Conservation (phyloP, 1,139 yeast genomes). For the Zygoascus sp. region DNA sequence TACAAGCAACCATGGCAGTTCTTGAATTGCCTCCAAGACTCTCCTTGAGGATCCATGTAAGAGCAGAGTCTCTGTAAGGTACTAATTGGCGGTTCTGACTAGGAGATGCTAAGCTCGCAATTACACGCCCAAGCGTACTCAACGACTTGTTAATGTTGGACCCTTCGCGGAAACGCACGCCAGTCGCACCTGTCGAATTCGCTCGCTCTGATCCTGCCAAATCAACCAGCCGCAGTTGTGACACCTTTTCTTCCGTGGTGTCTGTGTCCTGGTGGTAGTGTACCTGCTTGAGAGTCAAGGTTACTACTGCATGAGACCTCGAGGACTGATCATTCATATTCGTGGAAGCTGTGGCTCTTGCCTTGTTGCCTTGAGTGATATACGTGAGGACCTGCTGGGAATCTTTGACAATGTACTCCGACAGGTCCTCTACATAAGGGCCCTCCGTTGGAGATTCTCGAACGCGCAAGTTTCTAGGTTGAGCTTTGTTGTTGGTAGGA, state of each 20-base stretch:
- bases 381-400: constrained; percentile 44
- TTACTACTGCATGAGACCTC: constrained; percentile 74
- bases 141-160: constrained; percentile 68
- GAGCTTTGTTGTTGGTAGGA: constrained; percentile 13
- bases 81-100: constrained; percentile 36
- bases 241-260: constrained; percentile 54
- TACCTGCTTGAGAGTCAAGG: constrained; percentile 57
- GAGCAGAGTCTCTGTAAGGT: constrained; percentile 68
- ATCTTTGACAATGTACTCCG: constrained; percentile 44
- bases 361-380: constrained; percentile 45
- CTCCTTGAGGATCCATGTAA: constrained; percentile 70
- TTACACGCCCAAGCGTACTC: constrained; percentile 71
- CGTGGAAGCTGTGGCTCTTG: constrained; percentile 65
- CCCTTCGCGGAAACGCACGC: constrained; percentile 68
- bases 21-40: constrained; percentile 70
- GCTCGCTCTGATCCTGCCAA: constrained; percentile 80
- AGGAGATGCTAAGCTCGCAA: constrained; percentile 51
- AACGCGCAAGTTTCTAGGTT: constrained; percentile 41
- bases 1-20: constrained; percentile 71
- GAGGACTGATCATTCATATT: constrained; percentile 66
- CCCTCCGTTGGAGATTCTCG: constrained; percentile 59
- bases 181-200: constrained; percentile 57
- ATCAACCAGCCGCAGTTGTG: constrained; percentile 67
- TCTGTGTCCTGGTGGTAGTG: constrained; percentile 40
- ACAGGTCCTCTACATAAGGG: constrained; percentile 64